Percentiles rank a stretch among this genome's conserved stretches.
These are phyloP conservation scores for Trichoderma arundinaceum DNA, from an alignment of 2,329 filamentous ascomycete genomes.

Conservation along the genomic window DNA sequence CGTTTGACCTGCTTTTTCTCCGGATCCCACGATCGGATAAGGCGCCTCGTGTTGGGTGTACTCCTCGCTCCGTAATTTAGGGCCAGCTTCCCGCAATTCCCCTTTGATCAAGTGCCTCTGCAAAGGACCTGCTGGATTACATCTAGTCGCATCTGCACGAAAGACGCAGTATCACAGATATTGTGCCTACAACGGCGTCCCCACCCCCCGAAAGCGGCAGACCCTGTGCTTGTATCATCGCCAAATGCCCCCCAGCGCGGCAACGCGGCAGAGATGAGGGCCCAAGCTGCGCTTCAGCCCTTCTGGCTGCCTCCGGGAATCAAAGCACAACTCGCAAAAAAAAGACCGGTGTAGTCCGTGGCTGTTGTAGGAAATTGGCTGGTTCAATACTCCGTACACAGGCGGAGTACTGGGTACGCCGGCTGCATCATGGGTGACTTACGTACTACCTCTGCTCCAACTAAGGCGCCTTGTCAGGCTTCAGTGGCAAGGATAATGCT, in stretches of 20 bases:
- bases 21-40: not conserved
- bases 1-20: too few relatives aligned
- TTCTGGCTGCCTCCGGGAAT: constrained; percentile 6
- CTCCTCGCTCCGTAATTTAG: not conserved
- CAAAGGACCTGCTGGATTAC: constrained; percentile 11
- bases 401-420: not conserved
- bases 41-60: not conserved
- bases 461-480: not conserved
- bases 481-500: constrained; percentile 20
- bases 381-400: not conserved
- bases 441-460: constrained; percentile 19
- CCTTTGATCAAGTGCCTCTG: not conserved
- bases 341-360: not conserved
- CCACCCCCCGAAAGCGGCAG: constrained; percentile 15
- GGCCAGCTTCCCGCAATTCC: not conserved
- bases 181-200: not conserved
- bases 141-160: constrained; percentile 8
- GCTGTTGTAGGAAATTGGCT: too few relatives aligned
- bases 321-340: not conserved
- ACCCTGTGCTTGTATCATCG: not conserved
- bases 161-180: not conserved
- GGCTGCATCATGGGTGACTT: constrained; percentile 4
- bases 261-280: constrained; percentile 17
- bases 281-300: constrained; percentile 18
- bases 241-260: constrained; percentile 7